Conservation (phyloP, 2,329 filamentous ascomycete species). For the Colletotrichum sp. region DNA sequence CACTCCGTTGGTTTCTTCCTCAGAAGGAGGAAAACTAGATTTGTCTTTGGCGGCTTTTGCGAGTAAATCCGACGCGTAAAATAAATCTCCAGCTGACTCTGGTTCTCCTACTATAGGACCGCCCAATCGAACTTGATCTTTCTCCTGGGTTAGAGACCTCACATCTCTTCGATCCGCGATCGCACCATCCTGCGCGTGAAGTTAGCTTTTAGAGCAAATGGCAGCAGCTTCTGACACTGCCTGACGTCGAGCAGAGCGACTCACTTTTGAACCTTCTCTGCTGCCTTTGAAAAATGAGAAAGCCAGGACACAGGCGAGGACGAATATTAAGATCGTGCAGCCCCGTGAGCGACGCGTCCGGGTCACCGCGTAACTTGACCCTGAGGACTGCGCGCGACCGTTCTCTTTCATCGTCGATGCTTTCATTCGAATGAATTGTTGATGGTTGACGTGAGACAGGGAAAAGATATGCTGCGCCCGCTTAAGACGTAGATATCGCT, state of each 20-base stretch:
- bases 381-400: neutral
- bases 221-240: neutral
- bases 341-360: neutral
- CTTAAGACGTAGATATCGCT: neutral
- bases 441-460: accelerated
- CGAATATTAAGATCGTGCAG: neutral
- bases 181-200: neutral
- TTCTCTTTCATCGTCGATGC: neutral
- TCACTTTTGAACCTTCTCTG: neutral
- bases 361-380: neutral
- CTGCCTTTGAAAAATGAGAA: neutral
- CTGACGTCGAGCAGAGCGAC: neutral
- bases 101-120: accelerated
- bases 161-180: neutral
- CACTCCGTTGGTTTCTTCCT: accelerated
- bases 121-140: neutral
- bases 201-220: neutral
- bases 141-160: neutral
- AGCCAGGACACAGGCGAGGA: neutral
- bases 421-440: neutral
- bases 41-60: neutral
- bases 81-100: neutral
- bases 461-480: neutral
- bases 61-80: neutral
- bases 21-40: accelerated